Percentiles rank a stretch among this genome's conserved stretches.
Evolutionary conservation across 2,329 filamentous ascomycete species (phyloP).

Genomic region (Fusarium pilosicola): DNA sequence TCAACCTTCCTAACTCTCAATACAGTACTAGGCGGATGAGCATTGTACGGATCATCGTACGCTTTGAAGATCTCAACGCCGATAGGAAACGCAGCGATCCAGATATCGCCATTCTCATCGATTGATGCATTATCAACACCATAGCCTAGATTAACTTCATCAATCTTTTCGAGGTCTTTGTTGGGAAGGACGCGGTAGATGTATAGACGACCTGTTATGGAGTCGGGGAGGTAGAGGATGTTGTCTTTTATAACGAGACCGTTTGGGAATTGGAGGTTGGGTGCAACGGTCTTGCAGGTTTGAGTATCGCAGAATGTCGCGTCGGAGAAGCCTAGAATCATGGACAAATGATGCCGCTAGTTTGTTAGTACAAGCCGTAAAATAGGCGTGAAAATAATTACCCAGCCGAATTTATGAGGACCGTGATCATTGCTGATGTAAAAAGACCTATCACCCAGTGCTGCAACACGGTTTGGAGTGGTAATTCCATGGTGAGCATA

Average conservation of each 20-base stretch:
- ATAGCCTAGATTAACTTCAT: conserved; percentile 10
- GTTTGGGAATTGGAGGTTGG: conserved; percentile 46
- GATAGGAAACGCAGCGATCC: conserved; percentile 26
- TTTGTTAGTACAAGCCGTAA: not conserved
- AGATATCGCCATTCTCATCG: conserved; percentile 37
- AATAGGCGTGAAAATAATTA: not conserved
- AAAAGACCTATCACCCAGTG: conserved; percentile 3
- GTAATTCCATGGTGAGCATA: conserved; percentile 20
- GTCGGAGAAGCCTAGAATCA: conserved; percentile 42
- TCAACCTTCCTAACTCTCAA: conserved; percentile 15
- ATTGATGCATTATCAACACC: conserved; percentile 37
- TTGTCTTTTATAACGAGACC: conserved; percentile 43
- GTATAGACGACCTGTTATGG: conserved; percentile 32
- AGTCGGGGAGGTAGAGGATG: conserved; percentile 47
- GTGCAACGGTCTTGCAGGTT: conserved; percentile 33
- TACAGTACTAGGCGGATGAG: conserved; percentile 8
- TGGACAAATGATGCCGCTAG: conserved; percentile 26
- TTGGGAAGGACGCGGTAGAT: conserved; percentile 15
- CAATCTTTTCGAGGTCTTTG: conserved; percentile 20
- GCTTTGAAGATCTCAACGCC: conserved; percentile 23
- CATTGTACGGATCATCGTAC: conserved; percentile 23
- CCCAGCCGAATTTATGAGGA: conserved; percentile 22
- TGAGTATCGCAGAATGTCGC: conserved; percentile 42
- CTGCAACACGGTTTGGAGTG: conserved; percentile 38
- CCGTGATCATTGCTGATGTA: conserved; percentile 40